Evolutionary conservation across 2,329 filamentous ascomycete species (phyloP).

Genomic region (Fusarium liriodendri): DNA sequence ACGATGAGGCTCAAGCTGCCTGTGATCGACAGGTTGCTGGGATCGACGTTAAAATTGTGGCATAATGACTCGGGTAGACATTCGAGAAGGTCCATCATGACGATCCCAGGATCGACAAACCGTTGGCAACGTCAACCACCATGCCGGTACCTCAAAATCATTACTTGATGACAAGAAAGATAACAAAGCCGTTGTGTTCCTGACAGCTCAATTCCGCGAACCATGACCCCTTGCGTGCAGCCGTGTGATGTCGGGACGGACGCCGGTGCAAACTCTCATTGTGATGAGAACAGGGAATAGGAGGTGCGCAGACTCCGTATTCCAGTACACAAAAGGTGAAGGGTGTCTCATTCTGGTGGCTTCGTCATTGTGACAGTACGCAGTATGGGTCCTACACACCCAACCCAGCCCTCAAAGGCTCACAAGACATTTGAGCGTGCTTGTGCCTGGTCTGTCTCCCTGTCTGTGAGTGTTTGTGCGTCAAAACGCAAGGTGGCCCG

Average conservation of each 20-base stretch:
- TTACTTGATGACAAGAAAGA: neutral
- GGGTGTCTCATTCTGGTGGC: neutral
- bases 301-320: neutral
- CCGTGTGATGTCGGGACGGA: neutral
- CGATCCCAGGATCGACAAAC: neutral
- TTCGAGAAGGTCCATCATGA: conserved; percentile 9
- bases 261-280: neutral
- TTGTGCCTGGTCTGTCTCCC: neutral
- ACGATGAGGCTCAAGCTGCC: conserved; percentile 2
- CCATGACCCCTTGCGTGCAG: neutral
- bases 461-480: neutral
- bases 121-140: neutral
- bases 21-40: neutral
- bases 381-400: neutral
- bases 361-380: neutral
- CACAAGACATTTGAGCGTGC: neutral
- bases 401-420: neutral
- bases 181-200: neutral
- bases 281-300: neutral
- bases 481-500: conserved; percentile 28
- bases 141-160: neutral
- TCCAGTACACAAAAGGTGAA: neutral
- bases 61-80: neutral
- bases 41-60: conserved; percentile 3
- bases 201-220: neutral